Percentiles rank a stretch among this genome's conserved stretches.
These are phyloP conservation scores for Metschnikowia lunata DNA, from an alignment of 805 yeast species.

Conservation along the genomic window DNA sequence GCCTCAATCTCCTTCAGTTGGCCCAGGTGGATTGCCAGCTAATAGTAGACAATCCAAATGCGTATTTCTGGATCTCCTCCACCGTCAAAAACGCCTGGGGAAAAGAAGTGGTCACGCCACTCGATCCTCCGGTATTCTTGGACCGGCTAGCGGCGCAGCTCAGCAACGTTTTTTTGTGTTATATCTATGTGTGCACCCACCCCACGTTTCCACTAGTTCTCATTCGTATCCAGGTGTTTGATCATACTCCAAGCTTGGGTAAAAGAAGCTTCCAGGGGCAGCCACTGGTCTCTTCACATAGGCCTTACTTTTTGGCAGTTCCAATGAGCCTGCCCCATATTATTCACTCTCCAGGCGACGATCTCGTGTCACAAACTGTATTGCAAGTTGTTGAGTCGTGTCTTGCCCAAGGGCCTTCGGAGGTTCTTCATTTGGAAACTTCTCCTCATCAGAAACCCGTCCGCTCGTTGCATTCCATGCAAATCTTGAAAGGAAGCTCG, in stretches of 20 bases:
- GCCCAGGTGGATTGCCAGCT: slow-evolving; percentile 69
- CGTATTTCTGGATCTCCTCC: slow-evolving; percentile 46
- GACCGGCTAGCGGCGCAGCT: slow-evolving; percentile 45
- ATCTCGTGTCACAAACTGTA: slow-evolving; percentile 47
- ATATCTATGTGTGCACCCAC: slow-evolving; percentile 63
- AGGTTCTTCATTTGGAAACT: slow-evolving; percentile 36
- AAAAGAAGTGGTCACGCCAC: slow-evolving; percentile 28
- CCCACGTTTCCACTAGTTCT: slow-evolving; percentile 58
- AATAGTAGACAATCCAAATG: slow-evolving; percentile 53
- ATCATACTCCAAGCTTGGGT: slow-evolving; percentile 25
- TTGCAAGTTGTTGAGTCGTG: slow-evolving; percentile 57
- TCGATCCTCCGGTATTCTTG: slow-evolving; percentile 51
- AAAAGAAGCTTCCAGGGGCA: background rate
- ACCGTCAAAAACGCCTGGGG: slow-evolving; percentile 36
- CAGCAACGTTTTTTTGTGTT: slow-evolving; percentile 51
- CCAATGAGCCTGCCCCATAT: slow-evolving; percentile 65
- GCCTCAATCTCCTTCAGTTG: slow-evolving; percentile 59
- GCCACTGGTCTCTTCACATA: slow-evolving; percentile 49
- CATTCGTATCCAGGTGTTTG: slow-evolving; percentile 67
- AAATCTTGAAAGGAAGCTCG: slow-evolving; percentile 56
- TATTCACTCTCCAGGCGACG: slow-evolving; percentile 49
- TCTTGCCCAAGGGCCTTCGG: slow-evolving; percentile 42
- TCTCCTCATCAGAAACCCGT: slow-evolving; percentile 33
- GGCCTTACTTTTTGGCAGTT: slow-evolving; percentile 61
- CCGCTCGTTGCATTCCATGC: slow-evolving; percentile 51